Evolutionary conservation across 1,139 yeast genomes (phyloP).

Genomic region (Geotrichum fermentans): DNA sequence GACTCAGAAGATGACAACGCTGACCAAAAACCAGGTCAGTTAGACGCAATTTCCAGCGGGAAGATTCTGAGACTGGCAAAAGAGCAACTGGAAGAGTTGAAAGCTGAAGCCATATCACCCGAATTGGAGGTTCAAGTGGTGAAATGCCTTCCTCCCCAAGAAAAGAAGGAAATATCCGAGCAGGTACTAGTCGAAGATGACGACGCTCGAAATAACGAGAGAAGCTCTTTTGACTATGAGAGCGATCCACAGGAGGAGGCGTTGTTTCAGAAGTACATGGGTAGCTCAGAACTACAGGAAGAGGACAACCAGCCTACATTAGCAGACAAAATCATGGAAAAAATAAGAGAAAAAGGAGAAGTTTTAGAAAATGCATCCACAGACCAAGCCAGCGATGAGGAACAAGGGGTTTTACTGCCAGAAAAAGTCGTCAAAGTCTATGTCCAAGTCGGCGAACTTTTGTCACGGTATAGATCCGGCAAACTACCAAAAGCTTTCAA

Average conservation of each 20-base stretch:
- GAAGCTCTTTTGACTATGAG: too few relatives aligned
- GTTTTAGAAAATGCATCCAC: conserved; percentile 20
- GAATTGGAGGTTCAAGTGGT: too few relatives aligned
- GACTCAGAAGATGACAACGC: conserved; percentile 43
- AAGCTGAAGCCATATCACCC: too few relatives aligned
- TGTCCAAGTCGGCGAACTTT: conserved; percentile 80
- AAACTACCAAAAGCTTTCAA: conserved; percentile 91
- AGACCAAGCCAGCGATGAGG: conserved; percentile 27
- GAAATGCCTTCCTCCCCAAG: too few relatives aligned
- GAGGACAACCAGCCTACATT: conserved; percentile 49
- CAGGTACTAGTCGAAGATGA: too few relatives aligned
- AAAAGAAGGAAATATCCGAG: too few relatives aligned
- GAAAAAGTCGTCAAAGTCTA: conserved; percentile 95
- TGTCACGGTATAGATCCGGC: conserved; percentile 89
- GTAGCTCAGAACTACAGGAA: conserved; percentile 40
- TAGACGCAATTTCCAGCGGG: conserved; percentile 74
- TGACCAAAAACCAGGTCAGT: conserved; percentile 54
- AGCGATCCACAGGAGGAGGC: conserved; percentile 35
- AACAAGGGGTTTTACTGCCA: conserved; percentile 68
- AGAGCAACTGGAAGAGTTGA: conserved; percentile 87
- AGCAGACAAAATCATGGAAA: conserved; percentile 89
- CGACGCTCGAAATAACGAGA: too few relatives aligned
- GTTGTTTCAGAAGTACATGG: conserved; percentile 38
- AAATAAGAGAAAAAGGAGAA: conserved; percentile 57
- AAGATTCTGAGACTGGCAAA: conserved; percentile 81